A percentile compares a stretch with the other conserved stretches of the same genome.
These are phyloP conservation scores for Alternaria ethzedia DNA, from an alignment of 2,329 filamentous ascomycete genomes.

Conservation along the genomic window DNA sequence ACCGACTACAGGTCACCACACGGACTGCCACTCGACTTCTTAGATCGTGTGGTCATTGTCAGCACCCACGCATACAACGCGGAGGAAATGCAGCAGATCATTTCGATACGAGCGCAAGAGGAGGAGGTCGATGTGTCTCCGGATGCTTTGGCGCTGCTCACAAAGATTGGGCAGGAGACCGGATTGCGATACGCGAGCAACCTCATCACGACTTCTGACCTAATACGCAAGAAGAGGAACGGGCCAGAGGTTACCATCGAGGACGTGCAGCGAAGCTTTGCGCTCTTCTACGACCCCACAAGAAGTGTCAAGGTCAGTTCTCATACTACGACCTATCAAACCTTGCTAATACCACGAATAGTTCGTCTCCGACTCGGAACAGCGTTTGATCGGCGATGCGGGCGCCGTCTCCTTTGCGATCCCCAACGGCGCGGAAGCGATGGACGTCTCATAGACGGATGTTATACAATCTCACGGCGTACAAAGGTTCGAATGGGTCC, in stretches of 20 bases:
- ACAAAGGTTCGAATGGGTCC: slow-evolving; percentile 24
- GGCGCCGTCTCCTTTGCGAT: slow-evolving; percentile 75
- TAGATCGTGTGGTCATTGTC: slow-evolving; percentile 95
- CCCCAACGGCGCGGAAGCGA: slow-evolving; percentile 65
- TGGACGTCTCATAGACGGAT: slow-evolving; percentile 67
- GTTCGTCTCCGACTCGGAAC: slow-evolving; percentile 89
- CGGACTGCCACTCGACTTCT: slow-evolving; percentile 91
- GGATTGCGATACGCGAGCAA: slow-evolving; percentile 97
- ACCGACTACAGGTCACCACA: slow-evolving; percentile 94
- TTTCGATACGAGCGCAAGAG: slow-evolving; percentile 90
- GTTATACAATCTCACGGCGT: slow-evolving; percentile 19
- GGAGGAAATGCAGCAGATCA: slow-evolving; percentile 90
- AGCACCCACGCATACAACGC: slow-evolving; percentile 83
- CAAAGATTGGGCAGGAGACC: slow-evolving; percentile 93
- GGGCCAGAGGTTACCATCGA: slow-evolving; percentile 82
- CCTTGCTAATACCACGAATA: slow-evolving; percentile 30
- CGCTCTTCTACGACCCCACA: slow-evolving; percentile 88
- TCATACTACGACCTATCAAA: neutral
- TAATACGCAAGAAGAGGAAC: slow-evolving; percentile 84
- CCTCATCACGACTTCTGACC: slow-evolving; percentile 91
- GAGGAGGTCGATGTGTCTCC: slow-evolving; percentile 92
- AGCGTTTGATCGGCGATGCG: slow-evolving; percentile 87
- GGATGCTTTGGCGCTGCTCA: slow-evolving; percentile 88
- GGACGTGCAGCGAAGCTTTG: slow-evolving; percentile 92
- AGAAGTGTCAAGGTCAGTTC: slow-evolving; percentile 73